A percentile compares a stretch with the other conserved stretches of the same genome.
phyloP scores from a whole-genome alignment of 345 rosid genomes.

The Hibiscus mutabilis region DNA sequence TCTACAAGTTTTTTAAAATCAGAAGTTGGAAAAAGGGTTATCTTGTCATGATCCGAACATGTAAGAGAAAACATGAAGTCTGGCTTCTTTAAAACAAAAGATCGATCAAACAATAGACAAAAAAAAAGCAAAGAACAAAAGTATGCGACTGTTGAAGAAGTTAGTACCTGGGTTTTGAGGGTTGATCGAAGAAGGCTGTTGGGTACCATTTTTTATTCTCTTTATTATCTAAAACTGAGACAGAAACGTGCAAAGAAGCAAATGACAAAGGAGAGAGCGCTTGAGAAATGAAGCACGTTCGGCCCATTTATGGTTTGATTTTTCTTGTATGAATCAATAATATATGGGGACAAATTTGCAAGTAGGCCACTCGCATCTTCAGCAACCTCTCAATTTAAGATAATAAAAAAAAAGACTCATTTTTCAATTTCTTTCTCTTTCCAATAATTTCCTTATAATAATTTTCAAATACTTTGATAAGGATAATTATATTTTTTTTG shows the following conservation, averaged over 20 bases:
- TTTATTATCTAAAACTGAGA: background rate
- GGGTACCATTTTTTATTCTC: background rate
- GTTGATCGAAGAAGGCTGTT: slow-evolving; percentile 1
- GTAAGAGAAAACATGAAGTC: background rate
- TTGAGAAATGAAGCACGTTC: background rate
- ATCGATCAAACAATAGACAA: background rate
- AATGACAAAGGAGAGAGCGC: background rate
- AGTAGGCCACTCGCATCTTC: background rate
- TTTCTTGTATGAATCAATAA: background rate
- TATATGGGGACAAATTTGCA: background rate
- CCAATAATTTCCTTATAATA: background rate
- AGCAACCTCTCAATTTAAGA: background rate
- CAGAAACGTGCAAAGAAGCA: background rate
- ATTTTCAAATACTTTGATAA: background rate
- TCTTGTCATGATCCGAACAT: slow-evolving; percentile 1
- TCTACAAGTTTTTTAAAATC: background rate
- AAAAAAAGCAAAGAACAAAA: background rate
- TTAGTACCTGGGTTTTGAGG: slow-evolving; percentile 4
- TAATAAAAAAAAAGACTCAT: background rate
- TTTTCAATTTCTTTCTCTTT: background rate
- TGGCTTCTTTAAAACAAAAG: background rate
- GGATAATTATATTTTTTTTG: too few relatives aligned
- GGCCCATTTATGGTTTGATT: background rate
- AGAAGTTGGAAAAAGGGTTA: background rate
- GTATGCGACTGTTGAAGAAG: background rate